Base-by-base conservation (phyloP, 345 rosid species). In the Linum trigynum region DNA sequence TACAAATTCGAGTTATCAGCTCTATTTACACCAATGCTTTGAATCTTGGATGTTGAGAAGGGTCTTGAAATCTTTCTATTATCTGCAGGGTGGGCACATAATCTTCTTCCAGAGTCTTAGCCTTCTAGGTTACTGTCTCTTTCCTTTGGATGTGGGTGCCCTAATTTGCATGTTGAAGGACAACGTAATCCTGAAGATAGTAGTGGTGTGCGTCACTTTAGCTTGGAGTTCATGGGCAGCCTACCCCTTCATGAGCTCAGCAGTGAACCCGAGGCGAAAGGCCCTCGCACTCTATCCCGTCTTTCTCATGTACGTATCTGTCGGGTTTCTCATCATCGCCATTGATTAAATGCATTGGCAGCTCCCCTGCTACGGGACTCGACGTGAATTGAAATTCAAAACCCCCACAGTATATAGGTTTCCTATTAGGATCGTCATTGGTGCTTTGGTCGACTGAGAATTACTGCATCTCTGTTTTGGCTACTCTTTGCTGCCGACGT, bases 221-320 rank as follows among this genome's bases (percentile, higher is more conserved):
- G 87, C 95, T 11, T 90, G 97, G 96, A 88, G 97, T 75, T 86
- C 96, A 2, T 88, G 97, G 97, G 92, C 97, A 5, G 95, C 97
- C 65, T 90, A 88, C 72, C 97, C 97, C 36, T 90, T 90, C 86
- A 90, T 90, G 92, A 88, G 97, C 63, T 79, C 95, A 0, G 97
- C 97, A 0, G 95, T 90, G 66, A 90, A 86, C 74, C 92, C 95
- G 2, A 80, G 89, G 71, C 77, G 95, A 48, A 90, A 90, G 71
- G 95, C 92, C 62, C 97, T 90, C 0, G 92, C 97, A 3, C 95
- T 90, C 57, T 90, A 86, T 73, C 97, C 99, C 0, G 95, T 90
- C 68, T 88, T 92, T 75, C 97, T 90, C 75, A 92, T 92, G 99
- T 86, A 92, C 36, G 96, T 92, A 65, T 92, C 95, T 0, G 99